Base-by-base conservation (phyloP, 169 alveolate genomes). In the Plasmodium berghei region DNA sequence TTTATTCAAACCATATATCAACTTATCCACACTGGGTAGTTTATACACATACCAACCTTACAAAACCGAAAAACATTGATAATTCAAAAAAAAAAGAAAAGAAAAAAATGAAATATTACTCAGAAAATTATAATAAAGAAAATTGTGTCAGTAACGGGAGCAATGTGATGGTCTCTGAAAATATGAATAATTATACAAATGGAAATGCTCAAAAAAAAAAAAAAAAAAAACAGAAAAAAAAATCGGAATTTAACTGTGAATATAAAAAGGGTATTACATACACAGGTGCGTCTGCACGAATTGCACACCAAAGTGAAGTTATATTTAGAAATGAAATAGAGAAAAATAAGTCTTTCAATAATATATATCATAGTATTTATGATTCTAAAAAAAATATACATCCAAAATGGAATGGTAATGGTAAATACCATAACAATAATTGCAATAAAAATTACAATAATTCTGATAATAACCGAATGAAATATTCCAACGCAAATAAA, bases 221-320 rank as follows among this genome's bases (percentile, higher is more conserved):
- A 28, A 18, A 14, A 26, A 49, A 80, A 5, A 42, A 49, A 62
- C 40, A 22, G 34, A 80, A 40, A 34, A 59, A 14, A 22, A 80
- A 67, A 16, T 34, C 8, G 8, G 42, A 34, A 34, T 0, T 34
- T 34, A 34, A 34, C 8, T 83, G 69, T 22, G 90, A 80, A 8
- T 14, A 22, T 10, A 80, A 48, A 67, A 80, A 80, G 49, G 62
- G 90, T 40, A 80, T 80, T 71, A 80, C 90, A n/a, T 80, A 80
- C 54, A 80, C 90, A 16, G 90, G 90, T 9, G 90, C 90, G 40
- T 80, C 90, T 46, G 90, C 90, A 20, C 49, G 90, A 67, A 80
- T 80, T 22, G 90, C 90, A 12, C 90, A 80, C 52, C 83, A 64
- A 24, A 80, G 90, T 55, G 90, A 80, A 67, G 71, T 80, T 8